Evolutionary conservation across 306 rosid species (phyloP).

Genomic region (Dicorynia guianensis): DNA sequence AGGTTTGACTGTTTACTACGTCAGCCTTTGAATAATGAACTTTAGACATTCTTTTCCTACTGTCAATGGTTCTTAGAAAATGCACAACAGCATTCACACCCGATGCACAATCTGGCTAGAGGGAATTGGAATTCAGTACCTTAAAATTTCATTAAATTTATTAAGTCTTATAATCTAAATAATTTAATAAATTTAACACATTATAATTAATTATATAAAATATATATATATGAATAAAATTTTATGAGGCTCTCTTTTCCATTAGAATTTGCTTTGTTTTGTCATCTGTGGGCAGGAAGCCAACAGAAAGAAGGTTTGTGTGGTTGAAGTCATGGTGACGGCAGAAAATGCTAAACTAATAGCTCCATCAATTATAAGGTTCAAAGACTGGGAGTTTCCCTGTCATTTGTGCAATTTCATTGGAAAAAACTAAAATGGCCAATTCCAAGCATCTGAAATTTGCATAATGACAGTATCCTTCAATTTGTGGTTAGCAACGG

Average conservation of each 20-base stretch:
- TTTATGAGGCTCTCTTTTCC: too few relatives aligned
- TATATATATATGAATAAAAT: too few relatives aligned
- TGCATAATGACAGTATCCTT: not conserved
- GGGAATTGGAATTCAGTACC: not conserved
- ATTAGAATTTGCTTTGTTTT: not conserved
- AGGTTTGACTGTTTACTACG: conserved; percentile 24
- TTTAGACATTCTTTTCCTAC: not conserved
- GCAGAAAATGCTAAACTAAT: too few relatives aligned
- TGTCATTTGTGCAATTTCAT: not conserved
- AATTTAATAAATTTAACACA: too few relatives aligned
- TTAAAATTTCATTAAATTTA: too few relatives aligned
- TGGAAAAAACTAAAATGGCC: not conserved
- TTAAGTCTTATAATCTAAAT: too few relatives aligned
- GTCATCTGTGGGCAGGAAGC: not conserved
- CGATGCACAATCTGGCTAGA: not conserved
- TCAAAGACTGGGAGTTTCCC: not conserved
- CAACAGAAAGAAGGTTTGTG: not conserved
- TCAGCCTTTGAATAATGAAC: conserved; percentile 3
- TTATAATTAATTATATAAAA: too few relatives aligned
- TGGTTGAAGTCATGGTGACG: not conserved
- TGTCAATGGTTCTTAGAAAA: not conserved
- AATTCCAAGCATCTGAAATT: not conserved
- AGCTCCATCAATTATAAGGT: not conserved
- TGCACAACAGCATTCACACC: conserved; percentile 38
- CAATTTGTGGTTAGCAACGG: not conserved